phyloP scores from a whole-genome alignment of 2,329 filamentous ascomycete genomes.

The Helotiales sp. region DNA sequence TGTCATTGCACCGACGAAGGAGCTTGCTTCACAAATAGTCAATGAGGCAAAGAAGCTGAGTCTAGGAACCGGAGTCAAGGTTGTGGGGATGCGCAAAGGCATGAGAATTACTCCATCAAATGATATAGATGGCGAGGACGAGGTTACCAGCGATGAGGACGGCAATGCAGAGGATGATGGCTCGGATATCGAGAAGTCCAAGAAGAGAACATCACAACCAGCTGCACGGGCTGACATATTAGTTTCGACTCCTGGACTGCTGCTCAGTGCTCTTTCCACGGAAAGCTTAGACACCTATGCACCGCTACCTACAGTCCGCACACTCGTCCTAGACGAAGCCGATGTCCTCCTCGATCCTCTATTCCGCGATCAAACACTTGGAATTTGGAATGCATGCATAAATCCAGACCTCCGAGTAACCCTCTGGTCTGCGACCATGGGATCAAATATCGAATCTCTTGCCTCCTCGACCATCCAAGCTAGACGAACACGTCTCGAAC shows the following conservation, averaged over 20 bases:
- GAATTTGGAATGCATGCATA: conserved; percentile 78
- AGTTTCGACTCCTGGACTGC: conserved; percentile 75
- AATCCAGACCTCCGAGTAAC: conserved; percentile 70
- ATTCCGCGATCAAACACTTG: conserved; percentile 85
- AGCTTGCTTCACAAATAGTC: conserved; percentile 76
- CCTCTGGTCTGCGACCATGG: conserved; percentile 97
- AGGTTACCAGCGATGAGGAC: conserved; percentile 38
- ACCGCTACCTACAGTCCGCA: conserved; percentile 65
- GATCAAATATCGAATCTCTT: conserved; percentile 83
- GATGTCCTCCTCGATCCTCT: conserved; percentile 90
- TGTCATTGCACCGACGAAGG: conserved; percentile 76
- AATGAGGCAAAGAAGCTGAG: conserved; percentile 85
- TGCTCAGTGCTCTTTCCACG: conserved; percentile 70
- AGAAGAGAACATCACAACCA: conserved; percentile 42
- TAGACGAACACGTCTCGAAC: conserved; percentile 45
- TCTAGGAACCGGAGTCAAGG: conserved; percentile 72
- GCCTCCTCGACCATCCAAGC: conserved; percentile 66
- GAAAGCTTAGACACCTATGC: conserved; percentile 41
- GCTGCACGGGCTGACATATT: conserved; percentile 75
- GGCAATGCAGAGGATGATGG: conserved; percentile 39
- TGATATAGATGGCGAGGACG: conserved; percentile 31
- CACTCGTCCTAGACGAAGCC: conserved; percentile 86
- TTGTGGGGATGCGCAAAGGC: conserved; percentile 82
- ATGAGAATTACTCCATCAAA: conserved; percentile 62
- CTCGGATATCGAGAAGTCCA: conserved; percentile 23